Evolutionary conservation across 768 basidiomycete genomes (phyloP), one percentile per base, ranked within the genome.

Genomic region (Mycena kentingensis): DNA sequence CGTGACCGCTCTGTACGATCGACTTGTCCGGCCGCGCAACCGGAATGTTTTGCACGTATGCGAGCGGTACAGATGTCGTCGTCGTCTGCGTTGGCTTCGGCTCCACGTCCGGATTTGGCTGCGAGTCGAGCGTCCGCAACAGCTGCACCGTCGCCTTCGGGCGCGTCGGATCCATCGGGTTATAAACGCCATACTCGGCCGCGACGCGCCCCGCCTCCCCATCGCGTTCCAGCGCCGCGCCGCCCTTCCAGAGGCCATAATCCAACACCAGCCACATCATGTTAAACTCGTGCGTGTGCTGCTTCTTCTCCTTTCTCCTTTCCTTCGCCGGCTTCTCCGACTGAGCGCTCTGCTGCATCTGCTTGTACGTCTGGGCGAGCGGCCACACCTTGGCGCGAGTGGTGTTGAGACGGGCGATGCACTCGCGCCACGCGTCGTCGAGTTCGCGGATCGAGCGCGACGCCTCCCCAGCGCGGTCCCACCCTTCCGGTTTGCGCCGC

Each of bases 161-260:
- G 37, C 58, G 32, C 22, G 43, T 48, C 15, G 37, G 46, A 15
- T 45, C 53, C 2, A 34, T 21, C 12, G 60, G 60, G 25, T 61
- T 31, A 18, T 34, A 36, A 18, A 61, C 38, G 7, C 60, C 60
- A 22, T 51, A 61, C 22, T 32, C 39, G 21, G 21, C 44, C n/a
- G 60, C 60, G 24, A 59, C 54, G 15, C 49, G 43, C 16, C 58
- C 58, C 26, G 31, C 25, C 27, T 47, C 36, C 15, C 48, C 50
- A 11, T 44, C 28, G 19, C 54, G 43, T 29, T 61, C 60, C 13
- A 57, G 25, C 10, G 5, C 10, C 18, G 50, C 31, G 1, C 56
- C 52, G n/a, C 15, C 32, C 1, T 26, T 19, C 60, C 60, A 61
- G 24, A 61, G 24, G 21, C 31, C 27, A 2, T 18, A 32, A 31